Evolutionary conservation across 2,329 filamentous ascomycete genomes (phyloP).

Genomic region (Rugonectria rugulosa): DNA sequence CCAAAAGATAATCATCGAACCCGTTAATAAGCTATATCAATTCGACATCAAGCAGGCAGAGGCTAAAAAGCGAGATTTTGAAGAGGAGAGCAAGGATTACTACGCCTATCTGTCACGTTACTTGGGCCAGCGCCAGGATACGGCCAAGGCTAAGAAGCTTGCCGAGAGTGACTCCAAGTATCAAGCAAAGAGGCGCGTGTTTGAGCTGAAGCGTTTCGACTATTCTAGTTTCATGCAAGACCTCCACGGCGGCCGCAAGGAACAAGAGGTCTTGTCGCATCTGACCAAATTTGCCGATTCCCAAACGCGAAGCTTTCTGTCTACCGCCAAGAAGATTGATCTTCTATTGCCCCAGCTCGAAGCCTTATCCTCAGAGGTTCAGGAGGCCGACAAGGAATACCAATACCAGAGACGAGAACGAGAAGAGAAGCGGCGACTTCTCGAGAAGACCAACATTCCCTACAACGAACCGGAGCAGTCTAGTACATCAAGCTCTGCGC

Average conservation of each 20-base stretch:
- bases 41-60: constrained; percentile 98
- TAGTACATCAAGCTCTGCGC: constrained; percentile 48
- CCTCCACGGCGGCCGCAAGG: constrained; percentile 97
- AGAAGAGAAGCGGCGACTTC: constrained; percentile 87
- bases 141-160: constrained; percentile 96
- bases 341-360: constrained; percentile 87
- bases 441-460: constrained; percentile 85
- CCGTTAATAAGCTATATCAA: constrained; percentile 88
- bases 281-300: constrained; percentile 93
- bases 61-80: constrained; percentile 95
- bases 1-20: constrained; percentile 94
- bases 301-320: constrained; percentile 83
- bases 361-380: constrained; percentile 87
- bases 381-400: constrained; percentile 93
- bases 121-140: constrained; percentile 94
- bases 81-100: constrained; percentile 98
- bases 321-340: constrained; percentile 87
- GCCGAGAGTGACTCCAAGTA: constrained; percentile 96
- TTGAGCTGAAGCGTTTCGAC: constrained; percentile 97
- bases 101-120: constrained; percentile 96
- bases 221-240: constrained; percentile 99
- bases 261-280: constrained; percentile 94
- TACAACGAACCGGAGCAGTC: constrained; percentile 74
- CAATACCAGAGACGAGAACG: constrained; percentile 94
- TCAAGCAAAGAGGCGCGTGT: constrained; percentile 89